These are phyloP conservation scores for Didymosphaeria variabile DNA, from an alignment of 2,329 filamentous ascomycete genomes.

Conservation along the genomic window DNA sequence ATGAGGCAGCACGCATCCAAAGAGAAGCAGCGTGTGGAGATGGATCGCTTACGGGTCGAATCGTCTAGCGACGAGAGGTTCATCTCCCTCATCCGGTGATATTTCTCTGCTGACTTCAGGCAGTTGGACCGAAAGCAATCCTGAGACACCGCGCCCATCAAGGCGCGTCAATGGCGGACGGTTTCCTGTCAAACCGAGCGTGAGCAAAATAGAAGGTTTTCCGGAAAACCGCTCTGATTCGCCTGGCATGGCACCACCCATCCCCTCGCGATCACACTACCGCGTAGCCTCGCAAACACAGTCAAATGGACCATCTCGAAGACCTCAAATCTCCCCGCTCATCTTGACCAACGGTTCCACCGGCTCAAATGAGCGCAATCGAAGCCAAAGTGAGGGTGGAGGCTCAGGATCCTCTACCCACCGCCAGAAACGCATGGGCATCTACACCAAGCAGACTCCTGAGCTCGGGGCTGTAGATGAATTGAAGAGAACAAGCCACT, in stretches of 20 bases:
- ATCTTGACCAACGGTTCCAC: constrained; percentile 71
- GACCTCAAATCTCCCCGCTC: constrained; percentile 77
- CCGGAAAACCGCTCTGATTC: constrained; percentile 70
- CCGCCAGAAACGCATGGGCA: constrained; percentile 68
- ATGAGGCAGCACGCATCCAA: constrained; percentile 57
- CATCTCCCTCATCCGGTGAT: background rate
- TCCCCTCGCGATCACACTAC: constrained; percentile 83
- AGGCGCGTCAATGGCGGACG: constrained; percentile 64
- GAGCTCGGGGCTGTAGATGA: constrained; percentile 65
- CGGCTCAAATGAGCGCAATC: constrained; percentile 70
- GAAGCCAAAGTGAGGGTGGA: constrained; percentile 70
- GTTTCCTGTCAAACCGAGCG: constrained; percentile 74
- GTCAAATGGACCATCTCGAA: constrained; percentile 63
- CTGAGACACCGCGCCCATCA: constrained; percentile 79
- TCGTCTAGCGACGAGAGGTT: constrained; percentile 55
- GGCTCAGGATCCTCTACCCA: constrained; percentile 54
- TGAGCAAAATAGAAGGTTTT: constrained; percentile 68
- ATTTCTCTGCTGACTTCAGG: constrained; percentile 28
- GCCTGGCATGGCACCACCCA: constrained; percentile 74
- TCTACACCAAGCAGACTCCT: constrained; percentile 65
- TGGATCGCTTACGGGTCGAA: constrained; percentile 52
- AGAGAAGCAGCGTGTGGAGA: constrained; percentile 43
- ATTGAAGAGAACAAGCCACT: constrained; percentile 60
- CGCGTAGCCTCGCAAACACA: constrained; percentile 70
- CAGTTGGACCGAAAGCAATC: constrained; percentile 71